A percentile compares a stretch with the other conserved stretches of the same genome.
These are phyloP conservation scores for Coemansia sp. DNA, from an alignment of 192 early-diverging fungal genomes.

Conservation along the genomic window DNA sequence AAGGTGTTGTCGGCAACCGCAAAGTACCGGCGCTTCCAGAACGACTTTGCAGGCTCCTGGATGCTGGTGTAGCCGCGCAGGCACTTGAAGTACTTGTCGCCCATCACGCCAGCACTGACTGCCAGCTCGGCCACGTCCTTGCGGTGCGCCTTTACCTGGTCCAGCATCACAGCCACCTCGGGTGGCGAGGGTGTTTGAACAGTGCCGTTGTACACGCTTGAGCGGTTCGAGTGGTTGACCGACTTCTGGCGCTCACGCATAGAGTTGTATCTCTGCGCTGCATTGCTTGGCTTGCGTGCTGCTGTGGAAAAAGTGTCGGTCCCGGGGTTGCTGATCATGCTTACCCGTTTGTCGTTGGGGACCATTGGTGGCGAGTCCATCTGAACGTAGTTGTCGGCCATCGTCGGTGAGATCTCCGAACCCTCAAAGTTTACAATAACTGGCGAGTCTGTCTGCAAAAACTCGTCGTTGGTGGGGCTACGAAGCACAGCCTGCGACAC, in stretches of 20 bases:
- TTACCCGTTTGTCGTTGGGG: constrained; percentile 1
- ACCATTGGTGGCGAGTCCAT: constrained; percentile 1
- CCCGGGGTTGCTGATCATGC: constrained; percentile 2
- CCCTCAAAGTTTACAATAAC: constrained; percentile 21
- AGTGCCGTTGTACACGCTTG: constrained; percentile 16
- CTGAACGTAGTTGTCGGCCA: constrained; percentile 3
- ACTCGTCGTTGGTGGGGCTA: constrained; percentile 10
- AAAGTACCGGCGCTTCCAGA: constrained; percentile 52
- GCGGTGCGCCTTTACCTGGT: constrained; percentile 31
- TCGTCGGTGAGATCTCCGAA: constrained; percentile 6
- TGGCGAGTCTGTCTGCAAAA: constrained; percentile 22
- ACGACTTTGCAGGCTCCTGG: constrained; percentile 40
- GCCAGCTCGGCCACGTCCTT: constrained; percentile 30
- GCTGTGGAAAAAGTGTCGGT: not conserved
- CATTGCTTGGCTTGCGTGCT: not conserved
- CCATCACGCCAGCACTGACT: constrained; percentile 30
- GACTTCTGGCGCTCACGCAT: constrained; percentile 10
- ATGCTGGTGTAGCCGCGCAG: constrained; percentile 48
- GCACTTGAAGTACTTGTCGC: constrained; percentile 33
- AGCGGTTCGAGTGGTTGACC: constrained; percentile 16
- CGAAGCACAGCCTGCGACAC: constrained; percentile 1
- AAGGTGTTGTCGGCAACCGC: constrained; percentile 36
- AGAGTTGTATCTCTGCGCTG: constrained; percentile 6
- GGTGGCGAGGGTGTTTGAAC: constrained; percentile 17
- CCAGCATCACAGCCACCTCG: constrained; percentile 30